Base-by-base conservation (phyloP, 2,329 filamentous ascomycete genomes). In the Aureobasidium melanogenum region DNA sequence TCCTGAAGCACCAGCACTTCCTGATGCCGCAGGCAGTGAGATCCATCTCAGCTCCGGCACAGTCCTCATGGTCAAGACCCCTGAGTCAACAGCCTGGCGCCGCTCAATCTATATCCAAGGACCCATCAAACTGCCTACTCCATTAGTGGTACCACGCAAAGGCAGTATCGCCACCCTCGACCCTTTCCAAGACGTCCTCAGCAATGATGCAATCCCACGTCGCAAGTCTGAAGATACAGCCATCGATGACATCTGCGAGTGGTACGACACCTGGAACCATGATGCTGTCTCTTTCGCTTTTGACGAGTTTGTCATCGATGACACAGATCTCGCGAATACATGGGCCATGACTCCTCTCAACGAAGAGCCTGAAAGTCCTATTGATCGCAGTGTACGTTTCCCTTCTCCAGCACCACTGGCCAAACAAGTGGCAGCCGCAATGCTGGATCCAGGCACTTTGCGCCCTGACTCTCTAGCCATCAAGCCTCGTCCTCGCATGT, bases 181-280 rank as follows among this genome's bases (percentile, higher is more conserved):
- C 28, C 68, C 71, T 1, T 76, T 76, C 60, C 70, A 73, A 60
- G 69, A 73, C 22, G 26, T 22, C 9, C 19, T 58, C 32, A 9
- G n/a, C 43, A 44, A 34, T n/a, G 22, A 15, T 4, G 69, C 66
- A 15, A 65, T 71, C 30, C 69, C 67, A 6, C 64, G 71, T 43
- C 63, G 71, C 32, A 60, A 69, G 7, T 71, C 69, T 51, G 73
- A 74, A 57, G 71, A 74, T 62, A 67, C 67, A 0, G 67, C 68
- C 6, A 64, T 73, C 19, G 76, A 79, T 24, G 70, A 74, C 30
- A 69, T 77, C n/a, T 73, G 74, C 51, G 70, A 71, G 44, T 78
- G 73, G 66, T 77, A 79, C 54, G 70, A 74, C 24, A 69, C 69
- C 3, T 72, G 77, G 50, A 72, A 71, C 15, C 68, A 76, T n/a